These are phyloP conservation scores for Cardamine chenopodiifolia DNA, from an alignment of 345 rosid species.

Conservation along the genomic window DNA sequence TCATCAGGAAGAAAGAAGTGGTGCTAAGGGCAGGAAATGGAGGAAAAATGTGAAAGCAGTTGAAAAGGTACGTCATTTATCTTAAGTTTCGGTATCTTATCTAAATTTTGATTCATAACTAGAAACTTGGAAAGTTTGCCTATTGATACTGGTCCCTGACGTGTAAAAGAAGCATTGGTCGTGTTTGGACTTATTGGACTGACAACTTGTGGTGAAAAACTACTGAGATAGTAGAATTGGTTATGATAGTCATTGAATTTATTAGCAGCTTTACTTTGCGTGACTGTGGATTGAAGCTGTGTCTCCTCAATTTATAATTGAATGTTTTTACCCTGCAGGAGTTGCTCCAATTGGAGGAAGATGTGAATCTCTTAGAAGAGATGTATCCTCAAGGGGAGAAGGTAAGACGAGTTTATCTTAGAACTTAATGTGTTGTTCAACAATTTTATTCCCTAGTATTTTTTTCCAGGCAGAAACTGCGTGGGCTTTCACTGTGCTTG, in stretches of 20 bases:
- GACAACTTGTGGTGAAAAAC: constrained; percentile 1
- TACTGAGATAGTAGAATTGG: constrained; percentile 7
- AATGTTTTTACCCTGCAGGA: constrained; percentile 57
- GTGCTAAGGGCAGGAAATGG: constrained; percentile 95
- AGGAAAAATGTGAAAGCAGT: constrained; percentile 93
- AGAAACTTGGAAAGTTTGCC: constrained; percentile 1
- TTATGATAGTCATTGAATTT: background rate
- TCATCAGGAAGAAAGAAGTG: constrained; percentile 95
- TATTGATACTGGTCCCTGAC: background rate
- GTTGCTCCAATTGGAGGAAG: constrained; percentile 92
- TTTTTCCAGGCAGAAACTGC: constrained; percentile 90
- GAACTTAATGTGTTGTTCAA: background rate
- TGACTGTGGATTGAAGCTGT: constrained; percentile 7
- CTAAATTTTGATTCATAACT: background rate
- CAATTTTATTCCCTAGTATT: background rate
- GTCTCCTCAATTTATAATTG: background rate
- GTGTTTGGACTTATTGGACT: background rate
- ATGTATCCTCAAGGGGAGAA: constrained; percentile 98
- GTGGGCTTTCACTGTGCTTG: constrained; percentile 97
- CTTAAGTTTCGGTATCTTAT: constrained; percentile 20
- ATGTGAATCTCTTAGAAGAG: constrained; percentile 94
- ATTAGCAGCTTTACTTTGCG: background rate
- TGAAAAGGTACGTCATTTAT: constrained; percentile 67
- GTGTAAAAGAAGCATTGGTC: constrained; percentile 1
- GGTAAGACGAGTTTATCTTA: constrained; percentile 48